phyloP scores from a whole-genome alignment of 2,329 filamentous ascomycete species.

The Colletotrichum agaves region DNA sequence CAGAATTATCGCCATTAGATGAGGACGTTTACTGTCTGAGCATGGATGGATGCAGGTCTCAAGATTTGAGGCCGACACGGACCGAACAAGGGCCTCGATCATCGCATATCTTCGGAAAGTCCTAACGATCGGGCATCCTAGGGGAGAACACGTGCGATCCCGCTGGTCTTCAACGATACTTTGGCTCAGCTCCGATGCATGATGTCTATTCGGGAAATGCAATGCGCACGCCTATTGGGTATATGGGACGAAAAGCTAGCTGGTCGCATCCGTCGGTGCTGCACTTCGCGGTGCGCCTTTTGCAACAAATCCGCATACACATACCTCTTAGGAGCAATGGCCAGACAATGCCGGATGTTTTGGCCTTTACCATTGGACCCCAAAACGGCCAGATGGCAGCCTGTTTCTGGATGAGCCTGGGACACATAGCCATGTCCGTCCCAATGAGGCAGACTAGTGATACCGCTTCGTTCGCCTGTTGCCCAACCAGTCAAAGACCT shows the following conservation, averaged over 20 bases:
- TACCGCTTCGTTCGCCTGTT: conserved; percentile 19
- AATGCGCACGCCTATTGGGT: conserved; percentile 14
- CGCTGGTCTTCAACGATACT: background rate
- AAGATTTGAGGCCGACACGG: background rate
- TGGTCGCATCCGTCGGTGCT: conserved; percentile 19
- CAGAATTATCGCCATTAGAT: conserved; percentile 6
- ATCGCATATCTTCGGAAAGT: conserved; percentile 5
- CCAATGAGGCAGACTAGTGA: conserved; percentile 25
- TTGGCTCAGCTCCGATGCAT: conserved; percentile 5
- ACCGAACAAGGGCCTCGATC: background rate
- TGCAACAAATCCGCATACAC: conserved; percentile 27
- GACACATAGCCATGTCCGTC: conserved; percentile 25
- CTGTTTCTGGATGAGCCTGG: conserved; percentile 54
- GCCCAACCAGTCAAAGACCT: conserved; percentile 27
- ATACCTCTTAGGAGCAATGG: conserved; percentile 36
- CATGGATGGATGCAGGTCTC: background rate
- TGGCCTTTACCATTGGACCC: conserved; percentile 49
- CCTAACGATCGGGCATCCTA: background rate
- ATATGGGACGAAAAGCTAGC: conserved; percentile 18
- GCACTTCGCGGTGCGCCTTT: conserved; percentile 13
- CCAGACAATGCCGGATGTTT: conserved; percentile 27
- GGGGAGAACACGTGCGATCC: conserved; percentile 3
- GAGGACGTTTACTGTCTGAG: background rate
- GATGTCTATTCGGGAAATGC: conserved; percentile 28
- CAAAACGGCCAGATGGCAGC: conserved; percentile 59